Percentiles rank a stretch among this genome's conserved stretches.
Evolutionary conservation across 169 alveolate species (phyloP).

Genomic region (Babesia caballi): DNA sequence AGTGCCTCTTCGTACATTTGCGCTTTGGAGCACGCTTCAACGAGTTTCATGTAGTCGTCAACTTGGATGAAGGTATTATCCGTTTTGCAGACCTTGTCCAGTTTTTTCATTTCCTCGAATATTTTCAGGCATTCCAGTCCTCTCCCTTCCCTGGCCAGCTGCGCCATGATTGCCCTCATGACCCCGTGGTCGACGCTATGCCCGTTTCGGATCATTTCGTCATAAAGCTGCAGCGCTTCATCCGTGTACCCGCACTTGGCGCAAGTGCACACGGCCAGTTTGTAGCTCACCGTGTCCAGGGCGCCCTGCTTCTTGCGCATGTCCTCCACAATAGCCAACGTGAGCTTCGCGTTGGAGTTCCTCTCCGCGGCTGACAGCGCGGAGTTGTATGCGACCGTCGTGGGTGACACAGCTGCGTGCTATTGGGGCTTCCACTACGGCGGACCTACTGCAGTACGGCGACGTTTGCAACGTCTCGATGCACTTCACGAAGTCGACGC

Average conservation of each 20-base stretch:
- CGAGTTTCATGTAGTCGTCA: constrained; percentile 26
- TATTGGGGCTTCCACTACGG: not conserved
- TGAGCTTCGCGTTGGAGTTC: constrained; percentile 36
- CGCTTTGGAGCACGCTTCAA: constrained; percentile 45
- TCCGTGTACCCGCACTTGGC: constrained; percentile 38
- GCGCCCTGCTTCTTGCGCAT: constrained; percentile 43
- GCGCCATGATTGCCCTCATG: constrained; percentile 30
- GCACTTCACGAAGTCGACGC: constrained; percentile 54
- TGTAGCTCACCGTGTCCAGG: constrained; percentile 58
- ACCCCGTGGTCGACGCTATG: constrained; percentile 46
- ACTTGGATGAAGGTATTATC: constrained; percentile 14
- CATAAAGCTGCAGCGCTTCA: constrained; percentile 45
- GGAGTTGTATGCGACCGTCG: constrained; percentile 64
- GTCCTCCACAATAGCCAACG: constrained; percentile 35
- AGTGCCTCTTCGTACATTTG: constrained; percentile 43
- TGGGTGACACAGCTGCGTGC: constrained; percentile 41
- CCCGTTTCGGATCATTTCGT: constrained; percentile 37
- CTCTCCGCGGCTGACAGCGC: constrained; percentile 63
- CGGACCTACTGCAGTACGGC: constrained; percentile 53
- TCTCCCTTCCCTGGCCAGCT: constrained; percentile 30
- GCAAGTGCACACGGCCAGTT: constrained; percentile 39
- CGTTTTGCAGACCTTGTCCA: constrained; percentile 12
- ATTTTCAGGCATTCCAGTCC: constrained; percentile 16
- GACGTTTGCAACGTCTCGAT: constrained; percentile 55
- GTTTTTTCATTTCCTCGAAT: constrained; percentile 36